Evolutionary conservation across 192 early-diverging fungal species (phyloP).

Genomic region (Coemansia sp.): DNA sequence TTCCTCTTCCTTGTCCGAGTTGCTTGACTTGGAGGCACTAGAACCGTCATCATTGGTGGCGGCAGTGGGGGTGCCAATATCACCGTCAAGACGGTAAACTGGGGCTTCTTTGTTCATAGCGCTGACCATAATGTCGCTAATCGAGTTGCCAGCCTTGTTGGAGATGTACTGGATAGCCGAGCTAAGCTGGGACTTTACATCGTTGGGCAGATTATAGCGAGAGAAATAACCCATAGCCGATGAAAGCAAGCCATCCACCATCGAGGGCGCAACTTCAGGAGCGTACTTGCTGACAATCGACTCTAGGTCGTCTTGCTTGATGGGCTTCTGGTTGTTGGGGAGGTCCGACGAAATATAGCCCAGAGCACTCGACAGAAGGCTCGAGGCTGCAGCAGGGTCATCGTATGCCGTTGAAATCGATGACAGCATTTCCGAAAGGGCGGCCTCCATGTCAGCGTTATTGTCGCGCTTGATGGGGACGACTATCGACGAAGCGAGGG

Average conservation of each 20-base stretch:
- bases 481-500: background rate
- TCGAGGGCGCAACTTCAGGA: background rate
- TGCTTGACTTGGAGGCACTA: background rate
- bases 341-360: constrained; percentile 1
- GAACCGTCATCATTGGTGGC: background rate
- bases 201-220: background rate
- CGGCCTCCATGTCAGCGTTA: background rate
- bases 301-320: background rate
- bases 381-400: constrained; percentile 4
- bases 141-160: background rate
- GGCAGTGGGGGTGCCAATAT: constrained; percentile 15
- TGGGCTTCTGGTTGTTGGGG: constrained; percentile 2
- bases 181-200: background rate
- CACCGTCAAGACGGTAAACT: background rate
- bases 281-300: constrained; percentile 5
- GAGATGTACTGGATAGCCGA: background rate
- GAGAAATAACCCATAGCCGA: background rate
- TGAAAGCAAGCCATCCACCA: background rate
- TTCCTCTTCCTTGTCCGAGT: too few relatives aligned
- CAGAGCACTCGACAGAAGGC: background rate
- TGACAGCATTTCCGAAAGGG: constrained; percentile 1
- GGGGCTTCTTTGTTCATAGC: background rate
- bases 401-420: background rate
- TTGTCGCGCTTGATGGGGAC: background rate
- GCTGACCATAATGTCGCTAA: background rate